Evolutionary conservation across 768 basidiomycete species (phyloP).

Genomic region (Cantharellus anzutake): DNA sequence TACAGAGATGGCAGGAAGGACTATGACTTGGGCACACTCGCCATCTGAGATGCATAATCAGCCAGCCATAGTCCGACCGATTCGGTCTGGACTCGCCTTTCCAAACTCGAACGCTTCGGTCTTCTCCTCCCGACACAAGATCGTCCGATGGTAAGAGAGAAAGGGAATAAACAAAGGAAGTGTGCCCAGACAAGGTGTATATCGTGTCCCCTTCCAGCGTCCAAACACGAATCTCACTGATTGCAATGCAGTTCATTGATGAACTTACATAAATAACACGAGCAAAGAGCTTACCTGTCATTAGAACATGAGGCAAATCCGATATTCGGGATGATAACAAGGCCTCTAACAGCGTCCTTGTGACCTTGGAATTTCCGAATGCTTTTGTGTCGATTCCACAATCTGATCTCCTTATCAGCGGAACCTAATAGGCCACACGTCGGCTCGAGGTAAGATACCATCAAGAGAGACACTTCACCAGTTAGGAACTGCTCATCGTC

Average conservation of each 20-base stretch:
- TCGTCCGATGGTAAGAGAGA: constrained; percentile 65
- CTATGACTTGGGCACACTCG: constrained; percentile 71
- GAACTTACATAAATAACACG: neutral
- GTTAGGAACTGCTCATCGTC: constrained; percentile 64
- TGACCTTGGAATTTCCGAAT: constrained; percentile 71
- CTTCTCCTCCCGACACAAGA: constrained; percentile 83
- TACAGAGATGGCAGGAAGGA: constrained; percentile 92
- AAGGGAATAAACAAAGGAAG: constrained; percentile 89
- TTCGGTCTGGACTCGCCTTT: constrained; percentile 31
- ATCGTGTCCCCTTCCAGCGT: constrained; percentile 60
- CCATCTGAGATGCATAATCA: constrained; percentile 34
- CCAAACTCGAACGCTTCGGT: constrained; percentile 86
- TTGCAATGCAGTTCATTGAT: constrained; percentile 1
- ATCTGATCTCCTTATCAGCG: constrained; percentile 84
- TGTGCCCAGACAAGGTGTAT: constrained; percentile 78
- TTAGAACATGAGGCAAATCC: constrained; percentile 94
- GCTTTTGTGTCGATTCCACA: constrained; percentile 64
- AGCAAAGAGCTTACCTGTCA: constrained; percentile 41
- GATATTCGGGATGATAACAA: constrained; percentile 62
- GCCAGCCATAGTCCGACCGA: neutral
- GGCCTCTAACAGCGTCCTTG: constrained; percentile 74
- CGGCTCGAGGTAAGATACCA: neutral
- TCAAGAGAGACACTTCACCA: constrained; percentile 25
- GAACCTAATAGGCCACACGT: constrained; percentile 34
- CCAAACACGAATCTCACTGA: constrained; percentile 85